These are phyloP conservation scores for Mycothermus thermophilus DNA, from an alignment of 495 filamentous ascomycete genomes.

Conservation along the genomic window DNA sequence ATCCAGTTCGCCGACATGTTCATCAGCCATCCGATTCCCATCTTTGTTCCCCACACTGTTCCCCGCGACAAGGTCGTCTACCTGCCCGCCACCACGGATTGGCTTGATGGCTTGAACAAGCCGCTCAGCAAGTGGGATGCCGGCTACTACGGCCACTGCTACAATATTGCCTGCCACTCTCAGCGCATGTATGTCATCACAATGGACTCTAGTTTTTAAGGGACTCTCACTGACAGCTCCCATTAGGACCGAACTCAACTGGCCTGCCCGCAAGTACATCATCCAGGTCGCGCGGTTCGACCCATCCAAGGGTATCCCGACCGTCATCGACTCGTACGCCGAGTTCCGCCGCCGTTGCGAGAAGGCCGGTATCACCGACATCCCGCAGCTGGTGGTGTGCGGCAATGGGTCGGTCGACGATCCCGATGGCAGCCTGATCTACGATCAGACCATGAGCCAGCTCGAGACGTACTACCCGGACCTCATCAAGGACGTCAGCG, in stretches of 20 bases:
- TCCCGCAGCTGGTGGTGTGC: conserved; percentile 61
- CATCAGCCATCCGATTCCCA: conserved; percentile 68
- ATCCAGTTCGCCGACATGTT: conserved; percentile 65
- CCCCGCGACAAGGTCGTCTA: conserved; percentile 55
- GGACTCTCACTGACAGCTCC: not conserved
- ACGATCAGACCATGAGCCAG: conserved; percentile 52
- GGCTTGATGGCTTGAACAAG: conserved; percentile 85
- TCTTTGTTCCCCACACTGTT: conserved; percentile 61
- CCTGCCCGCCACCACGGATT: conserved; percentile 76
- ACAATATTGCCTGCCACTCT: conserved; percentile 50
- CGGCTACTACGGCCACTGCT: conserved; percentile 62
- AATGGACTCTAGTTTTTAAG: not conserved
- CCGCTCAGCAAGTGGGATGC: conserved; percentile 57
- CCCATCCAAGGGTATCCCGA: conserved; percentile 72
- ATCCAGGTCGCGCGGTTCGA: conserved; percentile 78
- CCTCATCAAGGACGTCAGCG: conserved; percentile 44
- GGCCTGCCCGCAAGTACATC: conserved; percentile 63
- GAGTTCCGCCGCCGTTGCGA: conserved; percentile 52
- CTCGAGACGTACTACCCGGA: conserved; percentile 44
- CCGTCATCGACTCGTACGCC: conserved; percentile 64
- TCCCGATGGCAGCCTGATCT: conserved; percentile 62
- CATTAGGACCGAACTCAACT: conserved; percentile 47
- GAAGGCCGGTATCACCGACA: conserved; percentile 26
- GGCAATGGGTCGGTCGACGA: conserved; percentile 81
- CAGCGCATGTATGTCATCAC: conserved; percentile 37